A percentile compares a stretch with the other conserved stretches of the same genome.
Evolutionary conservation across 2,329 filamentous ascomycete genomes (phyloP).

Genomic region (Pezicula rhizophila): DNA sequence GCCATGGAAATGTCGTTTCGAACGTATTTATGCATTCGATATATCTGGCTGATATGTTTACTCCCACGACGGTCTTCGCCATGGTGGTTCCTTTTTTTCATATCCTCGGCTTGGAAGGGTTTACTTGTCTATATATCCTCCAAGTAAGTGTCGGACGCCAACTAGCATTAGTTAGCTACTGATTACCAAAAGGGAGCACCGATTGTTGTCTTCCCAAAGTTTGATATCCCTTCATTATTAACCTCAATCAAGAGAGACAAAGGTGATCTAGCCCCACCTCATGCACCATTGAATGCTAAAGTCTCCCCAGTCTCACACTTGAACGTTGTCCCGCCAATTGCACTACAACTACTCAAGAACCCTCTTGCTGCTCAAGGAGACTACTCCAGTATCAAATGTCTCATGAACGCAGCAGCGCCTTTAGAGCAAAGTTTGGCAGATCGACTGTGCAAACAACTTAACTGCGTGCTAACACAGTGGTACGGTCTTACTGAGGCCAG

Average conservation of each 20-base stretch:
- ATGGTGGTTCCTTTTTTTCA: background rate
- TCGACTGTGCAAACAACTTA: conserved; percentile 3
- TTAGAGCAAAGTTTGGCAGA: conserved; percentile 31
- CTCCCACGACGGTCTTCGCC: background rate
- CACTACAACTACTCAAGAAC: conserved; percentile 66
- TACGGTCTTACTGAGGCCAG: conserved; percentile 14
- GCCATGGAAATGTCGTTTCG: conserved; percentile 8
- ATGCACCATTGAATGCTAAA: background rate
- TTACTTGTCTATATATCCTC: background rate
- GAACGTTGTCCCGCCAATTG: conserved; percentile 62
- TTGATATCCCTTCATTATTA: conserved; percentile 68
- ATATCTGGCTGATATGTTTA: background rate
- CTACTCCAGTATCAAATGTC: conserved; percentile 54
- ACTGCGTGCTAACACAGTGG: conserved; percentile 12
- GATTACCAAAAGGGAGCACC: conserved; percentile 37
- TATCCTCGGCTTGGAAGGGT: background rate
- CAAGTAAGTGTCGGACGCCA: background rate
- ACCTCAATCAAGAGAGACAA: conserved; percentile 46
- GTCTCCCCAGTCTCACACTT: conserved; percentile 21
- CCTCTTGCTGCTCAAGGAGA: conserved; percentile 60
- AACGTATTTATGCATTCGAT: background rate
- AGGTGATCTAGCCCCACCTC: background rate
- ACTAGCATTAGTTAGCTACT: background rate
- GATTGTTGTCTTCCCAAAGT: conserved; percentile 70
- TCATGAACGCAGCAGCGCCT: conserved; percentile 66